Evolutionary conservation across 306 rosid genomes (phyloP).

Genomic region (Vicia faba): DNA sequence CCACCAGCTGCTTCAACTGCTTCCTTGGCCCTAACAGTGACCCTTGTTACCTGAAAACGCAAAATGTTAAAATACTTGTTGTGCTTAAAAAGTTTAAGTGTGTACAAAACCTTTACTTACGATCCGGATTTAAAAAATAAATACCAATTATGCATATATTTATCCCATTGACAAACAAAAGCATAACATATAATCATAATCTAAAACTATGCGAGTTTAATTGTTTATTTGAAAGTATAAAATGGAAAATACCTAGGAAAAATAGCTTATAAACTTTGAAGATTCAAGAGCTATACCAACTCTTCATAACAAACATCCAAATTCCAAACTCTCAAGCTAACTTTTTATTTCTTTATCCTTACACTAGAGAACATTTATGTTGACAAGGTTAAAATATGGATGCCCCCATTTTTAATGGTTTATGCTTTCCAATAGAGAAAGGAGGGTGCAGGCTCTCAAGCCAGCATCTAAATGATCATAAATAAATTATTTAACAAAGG

Average conservation of each 20-base stretch:
- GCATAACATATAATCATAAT: slow-evolving; percentile 2
- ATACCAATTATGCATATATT: background rate
- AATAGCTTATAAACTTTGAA: slow-evolving; percentile 10
- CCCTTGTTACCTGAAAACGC: slow-evolving; percentile 78
- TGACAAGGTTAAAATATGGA: background rate
- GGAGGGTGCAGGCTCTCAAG: slow-evolving; percentile 25
- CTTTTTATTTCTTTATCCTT: slow-evolving; percentile 1
- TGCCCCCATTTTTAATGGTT: slow-evolving; percentile 1
- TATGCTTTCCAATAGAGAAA: slow-evolving; percentile 15
- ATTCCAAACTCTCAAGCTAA: slow-evolving; percentile 4
- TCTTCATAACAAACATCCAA: slow-evolving; percentile 4
- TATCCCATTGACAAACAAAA: slow-evolving; percentile 7
- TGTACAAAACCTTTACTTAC: background rate
- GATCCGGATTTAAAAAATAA: background rate
- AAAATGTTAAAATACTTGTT: slow-evolving; percentile 21
- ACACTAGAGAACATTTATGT: background rate
- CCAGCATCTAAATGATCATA: background rate
- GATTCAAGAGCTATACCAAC: slow-evolving; percentile 7
- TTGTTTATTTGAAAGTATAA: slow-evolving; percentile 9
- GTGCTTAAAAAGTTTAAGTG: background rate
- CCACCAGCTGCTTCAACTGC: slow-evolving; percentile 95
- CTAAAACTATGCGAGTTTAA: slow-evolving; percentile 6
- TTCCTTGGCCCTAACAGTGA: slow-evolving; percentile 87
- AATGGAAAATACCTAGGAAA: background rate
- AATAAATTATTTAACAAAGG: slow-evolving; percentile 4